phyloP scores from a whole-genome alignment of 108 stramenopile genomes.

The Fragilariopsis cylindrus region DNA sequence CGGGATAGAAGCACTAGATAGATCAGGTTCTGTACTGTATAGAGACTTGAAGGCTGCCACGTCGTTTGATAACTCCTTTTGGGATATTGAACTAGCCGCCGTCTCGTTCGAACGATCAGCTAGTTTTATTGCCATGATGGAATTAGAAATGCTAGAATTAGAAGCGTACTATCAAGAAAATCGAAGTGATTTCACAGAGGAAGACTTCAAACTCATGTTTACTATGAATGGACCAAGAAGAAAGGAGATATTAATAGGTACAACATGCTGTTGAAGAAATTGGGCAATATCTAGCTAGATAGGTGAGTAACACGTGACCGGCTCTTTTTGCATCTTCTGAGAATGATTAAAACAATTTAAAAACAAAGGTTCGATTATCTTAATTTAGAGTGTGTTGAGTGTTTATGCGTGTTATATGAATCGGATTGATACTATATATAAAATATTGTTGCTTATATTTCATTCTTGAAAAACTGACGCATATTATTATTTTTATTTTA shows the following conservation, averaged over 20 bases:
- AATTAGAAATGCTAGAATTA: conserved; percentile 77
- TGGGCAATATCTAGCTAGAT: neutral
- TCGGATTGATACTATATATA: no score
- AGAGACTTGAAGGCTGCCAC: conserved; percentile 86
- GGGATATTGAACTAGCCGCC: conserved; percentile 85
- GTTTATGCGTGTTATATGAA: no score
- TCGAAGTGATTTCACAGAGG: conserved; percentile 67
- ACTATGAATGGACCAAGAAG: conserved; percentile 75
- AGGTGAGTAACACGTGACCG: no score
- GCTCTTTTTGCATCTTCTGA: no score
- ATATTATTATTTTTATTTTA: no score
- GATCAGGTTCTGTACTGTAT: conserved; percentile 84
- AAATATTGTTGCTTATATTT: no score
- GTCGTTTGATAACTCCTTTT: conserved; percentile 83
- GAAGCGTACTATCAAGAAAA: conserved; percentile 75
- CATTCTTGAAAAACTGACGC: no score
- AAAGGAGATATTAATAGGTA: conserved; percentile 69
- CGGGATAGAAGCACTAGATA: conserved; percentile 81
- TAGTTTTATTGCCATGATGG: conserved; percentile 84
- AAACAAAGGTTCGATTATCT: no score
- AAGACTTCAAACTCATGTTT: conserved; percentile 85
- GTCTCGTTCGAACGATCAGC: conserved; percentile 84
- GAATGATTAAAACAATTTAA: no score
- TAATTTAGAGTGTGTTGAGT: no score
- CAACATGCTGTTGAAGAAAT: conserved; percentile 50